Conservation (phyloP, 163 green algal genomes). For the Trebouxia gelatinosa region DNA sequence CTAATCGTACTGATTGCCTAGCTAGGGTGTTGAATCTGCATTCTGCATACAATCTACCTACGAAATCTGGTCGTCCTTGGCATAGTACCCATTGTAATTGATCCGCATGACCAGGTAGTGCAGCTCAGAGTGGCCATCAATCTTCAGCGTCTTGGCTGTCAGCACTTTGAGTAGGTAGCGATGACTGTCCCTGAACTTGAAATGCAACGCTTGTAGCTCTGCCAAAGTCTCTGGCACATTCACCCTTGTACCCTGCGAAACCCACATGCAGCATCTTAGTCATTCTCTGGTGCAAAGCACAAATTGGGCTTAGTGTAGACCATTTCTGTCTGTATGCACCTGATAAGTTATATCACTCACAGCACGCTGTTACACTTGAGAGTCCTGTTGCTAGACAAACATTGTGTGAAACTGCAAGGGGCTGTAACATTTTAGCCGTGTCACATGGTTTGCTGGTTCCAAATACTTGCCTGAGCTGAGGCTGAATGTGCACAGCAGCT, state of each 20-base stretch:
- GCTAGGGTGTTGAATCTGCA: too few species aligned
- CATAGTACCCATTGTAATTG: slow-evolving; percentile 42
- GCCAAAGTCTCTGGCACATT: not conserved
- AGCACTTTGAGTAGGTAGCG: slow-evolving; percentile 38
- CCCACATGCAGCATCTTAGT: not conserved
- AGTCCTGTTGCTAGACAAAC: not conserved
- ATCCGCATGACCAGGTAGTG: slow-evolving; percentile 34
- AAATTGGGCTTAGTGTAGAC: too few species aligned
- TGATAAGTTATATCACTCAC: not conserved
- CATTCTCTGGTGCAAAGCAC: not conserved
- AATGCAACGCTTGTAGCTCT: slow-evolving; percentile 5
- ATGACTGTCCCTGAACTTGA: slow-evolving; percentile 28
- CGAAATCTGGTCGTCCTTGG: not conserved
- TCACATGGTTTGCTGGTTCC: too few species aligned
- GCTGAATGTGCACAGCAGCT: not conserved
- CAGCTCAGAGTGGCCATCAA: slow-evolving; percentile 31
- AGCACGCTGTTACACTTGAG: not conserved
- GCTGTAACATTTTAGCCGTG: too few species aligned
- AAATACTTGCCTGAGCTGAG: not conserved
- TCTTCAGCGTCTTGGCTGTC: slow-evolving; percentile 37
- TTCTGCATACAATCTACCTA: not conserved
- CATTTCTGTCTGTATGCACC: too few species aligned
- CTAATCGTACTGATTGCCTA: too few species aligned
- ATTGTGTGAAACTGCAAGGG: not conserved
- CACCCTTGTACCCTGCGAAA: not conserved